Percentiles rank a stretch among this genome's conserved stretches.
phyloP scores from a whole-genome alignment of 805 yeast species.

The Jamesozyma jinghongensis region DNA sequence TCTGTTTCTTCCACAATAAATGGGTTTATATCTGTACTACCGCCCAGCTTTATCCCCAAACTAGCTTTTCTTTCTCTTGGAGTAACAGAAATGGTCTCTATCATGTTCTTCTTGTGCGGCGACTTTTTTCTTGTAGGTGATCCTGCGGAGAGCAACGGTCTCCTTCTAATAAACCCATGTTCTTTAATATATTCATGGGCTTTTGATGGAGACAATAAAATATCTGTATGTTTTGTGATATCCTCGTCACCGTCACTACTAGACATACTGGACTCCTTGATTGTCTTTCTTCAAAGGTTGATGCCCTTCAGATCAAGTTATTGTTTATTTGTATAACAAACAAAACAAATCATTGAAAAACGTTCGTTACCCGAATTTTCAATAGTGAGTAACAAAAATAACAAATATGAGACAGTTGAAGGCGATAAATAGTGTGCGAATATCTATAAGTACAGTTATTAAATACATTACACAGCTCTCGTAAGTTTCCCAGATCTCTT shows the following conservation, averaged over 20 bases:
- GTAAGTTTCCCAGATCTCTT: conserved; percentile 62
- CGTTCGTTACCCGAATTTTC: neutral
- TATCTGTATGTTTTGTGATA: conserved; percentile 19
- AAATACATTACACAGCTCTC: conserved; percentile 17
- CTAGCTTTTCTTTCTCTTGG: neutral
- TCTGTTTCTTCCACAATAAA: too few species aligned
- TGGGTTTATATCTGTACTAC: too few species aligned
- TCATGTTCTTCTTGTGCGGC: neutral
- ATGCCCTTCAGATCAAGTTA: neutral
- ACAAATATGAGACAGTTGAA: too few species aligned
- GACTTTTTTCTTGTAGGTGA: neutral
- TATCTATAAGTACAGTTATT: too few species aligned
- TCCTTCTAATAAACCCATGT: neutral
- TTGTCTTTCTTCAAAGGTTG: neutral
- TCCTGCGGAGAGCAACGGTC: neutral
- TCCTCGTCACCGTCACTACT: conserved; percentile 7
- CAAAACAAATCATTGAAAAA: neutral
- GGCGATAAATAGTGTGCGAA: too few species aligned
- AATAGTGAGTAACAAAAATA: too few species aligned
- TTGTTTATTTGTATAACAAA: neutral
- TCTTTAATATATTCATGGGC: neutral
- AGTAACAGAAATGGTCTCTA: conserved; percentile 2
- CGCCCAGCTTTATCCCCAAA: too few species aligned
- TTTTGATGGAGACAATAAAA: conserved; percentile 18
- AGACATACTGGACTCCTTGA: neutral